Base-by-base conservation (phyloP, 306 rosid species). In the Leucaena leucocephala region DNA sequence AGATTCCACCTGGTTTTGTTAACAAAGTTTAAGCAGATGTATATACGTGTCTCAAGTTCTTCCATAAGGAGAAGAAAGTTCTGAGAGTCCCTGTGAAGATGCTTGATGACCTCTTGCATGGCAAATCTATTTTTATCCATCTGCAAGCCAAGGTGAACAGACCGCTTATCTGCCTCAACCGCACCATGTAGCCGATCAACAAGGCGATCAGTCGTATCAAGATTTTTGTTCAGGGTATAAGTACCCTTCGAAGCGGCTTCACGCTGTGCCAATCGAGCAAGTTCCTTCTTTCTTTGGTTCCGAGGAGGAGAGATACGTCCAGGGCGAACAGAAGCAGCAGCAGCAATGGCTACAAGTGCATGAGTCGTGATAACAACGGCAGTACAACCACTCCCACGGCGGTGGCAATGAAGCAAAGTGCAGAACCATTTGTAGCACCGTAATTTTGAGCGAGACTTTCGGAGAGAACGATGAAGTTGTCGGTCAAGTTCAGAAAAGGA, bases 81-180 rank as follows among this genome's bases (percentile, higher is more conserved):
- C 7, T 67, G 79, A n/a, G 68, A 80, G 69, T 70, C 82, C 84
- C 81, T 85, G 35, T 80, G 76, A 9, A 91, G 86, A 83, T 83
- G 88, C 74, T 87, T 91, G 42, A 92, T 72, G 70, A 91, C 97
- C 78, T 80, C 85, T 75, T 90, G 91, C 10, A 90, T 83, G 14
- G 88, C 83, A 67, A 88, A 90, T 75, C 78, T 80, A 33, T 88
- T 92, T 48, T 76, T 82, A 2, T 88, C 91, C 68, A 88, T 74
- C 55, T 83, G 85, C 85, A 94, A 72, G 35, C 88, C 96, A 14
- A 87, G 44, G 50, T 78, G 79, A 52, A 94, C 77, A 0, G 39
- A 72, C 54, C 13, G 54, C 84, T 82, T 90, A 76, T 91, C 93
- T 0, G 81, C 84, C 74, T 90, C 94, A 3, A 94, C 85, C 0